Percentiles rank a stretch among this genome's conserved stretches.
These are phyloP conservation scores for Eucalyptus guilfoylei DNA, from an alignment of 345 rosid genomes.

Conservation along the genomic window DNA sequence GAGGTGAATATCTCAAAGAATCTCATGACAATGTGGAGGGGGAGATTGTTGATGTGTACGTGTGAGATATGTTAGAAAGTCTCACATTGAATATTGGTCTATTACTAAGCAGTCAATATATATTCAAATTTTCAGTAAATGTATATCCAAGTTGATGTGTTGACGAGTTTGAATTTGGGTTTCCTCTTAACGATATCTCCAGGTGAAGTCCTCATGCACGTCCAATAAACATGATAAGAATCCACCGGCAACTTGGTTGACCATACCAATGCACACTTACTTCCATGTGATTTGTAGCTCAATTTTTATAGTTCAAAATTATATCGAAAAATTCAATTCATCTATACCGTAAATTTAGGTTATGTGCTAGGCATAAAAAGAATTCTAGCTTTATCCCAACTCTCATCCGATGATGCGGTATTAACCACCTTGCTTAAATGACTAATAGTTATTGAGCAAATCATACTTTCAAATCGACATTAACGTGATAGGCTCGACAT, in stretches of 20 bases:
- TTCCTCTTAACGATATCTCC: neutral
- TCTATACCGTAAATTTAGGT: neutral
- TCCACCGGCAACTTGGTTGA: neutral
- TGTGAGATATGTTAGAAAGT: neutral
- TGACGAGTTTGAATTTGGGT: neutral
- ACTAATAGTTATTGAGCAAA: neutral
- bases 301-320: neutral
- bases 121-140: neutral
- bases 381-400: neutral
- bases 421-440: neutral
- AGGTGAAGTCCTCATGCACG: neutral
- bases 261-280: neutral
- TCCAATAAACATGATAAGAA: neutral
- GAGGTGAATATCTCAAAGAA: neutral
- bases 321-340: neutral
- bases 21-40: neutral
- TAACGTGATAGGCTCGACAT: neutral
- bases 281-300: neutral
- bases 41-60: neutral
- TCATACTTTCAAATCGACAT: neutral
- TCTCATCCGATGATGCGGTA: neutral
- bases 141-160: neutral
- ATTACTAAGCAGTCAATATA: rapidly evolving
- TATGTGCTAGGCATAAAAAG: neutral
- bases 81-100: neutral